phyloP scores from a whole-genome alignment of 1,139 yeast genomes.

The Kurtzmaniella quercitrusa region DNA sequence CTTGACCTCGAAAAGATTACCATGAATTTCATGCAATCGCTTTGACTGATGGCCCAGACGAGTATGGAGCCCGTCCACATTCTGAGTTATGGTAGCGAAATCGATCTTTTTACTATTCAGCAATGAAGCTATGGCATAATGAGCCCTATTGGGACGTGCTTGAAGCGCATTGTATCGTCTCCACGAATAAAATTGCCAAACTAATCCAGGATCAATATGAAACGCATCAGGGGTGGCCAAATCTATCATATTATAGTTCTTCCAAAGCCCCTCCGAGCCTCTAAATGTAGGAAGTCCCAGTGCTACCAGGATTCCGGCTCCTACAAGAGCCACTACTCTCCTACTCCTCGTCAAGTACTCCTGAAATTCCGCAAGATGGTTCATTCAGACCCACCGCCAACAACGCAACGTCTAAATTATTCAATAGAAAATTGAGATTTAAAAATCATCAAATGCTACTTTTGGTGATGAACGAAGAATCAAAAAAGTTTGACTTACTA shows the following conservation, averaged over 20 bases:
- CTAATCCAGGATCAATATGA: constrained; percentile 74
- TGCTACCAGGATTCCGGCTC: constrained; percentile 78
- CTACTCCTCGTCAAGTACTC: constrained; percentile 46
- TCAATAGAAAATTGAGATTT: not conserved
- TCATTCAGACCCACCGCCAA: constrained; percentile 10
- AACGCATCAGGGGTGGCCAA: constrained; percentile 91
- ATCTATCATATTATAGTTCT: constrained; percentile 73
- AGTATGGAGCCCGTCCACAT: constrained; percentile 70
- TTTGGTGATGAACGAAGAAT: too few species aligned
- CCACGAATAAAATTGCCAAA: constrained; percentile 84
- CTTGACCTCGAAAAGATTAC: constrained; percentile 64
- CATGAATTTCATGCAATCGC: constrained; percentile 66
- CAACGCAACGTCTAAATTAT: constrained; percentile 6
- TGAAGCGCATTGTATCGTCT: constrained; percentile 60
- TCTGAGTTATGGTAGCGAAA: constrained; percentile 72
- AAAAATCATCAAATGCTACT: not conserved
- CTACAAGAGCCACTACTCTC: constrained; percentile 70
- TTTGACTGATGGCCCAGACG: constrained; percentile 59
- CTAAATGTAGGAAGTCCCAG: constrained; percentile 76
- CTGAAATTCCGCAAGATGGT: constrained; percentile 49
- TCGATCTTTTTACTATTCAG: constrained; percentile 17
- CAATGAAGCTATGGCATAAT: constrained; percentile 60
- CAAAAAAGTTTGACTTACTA: too few species aligned
- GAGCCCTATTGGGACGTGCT: constrained; percentile 74
- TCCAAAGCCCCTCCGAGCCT: constrained; percentile 75